Evolutionary conservation across 345 rosid species (phyloP), one percentile per base, ranked within the genome.

Genomic region (Populus tremula): DNA sequence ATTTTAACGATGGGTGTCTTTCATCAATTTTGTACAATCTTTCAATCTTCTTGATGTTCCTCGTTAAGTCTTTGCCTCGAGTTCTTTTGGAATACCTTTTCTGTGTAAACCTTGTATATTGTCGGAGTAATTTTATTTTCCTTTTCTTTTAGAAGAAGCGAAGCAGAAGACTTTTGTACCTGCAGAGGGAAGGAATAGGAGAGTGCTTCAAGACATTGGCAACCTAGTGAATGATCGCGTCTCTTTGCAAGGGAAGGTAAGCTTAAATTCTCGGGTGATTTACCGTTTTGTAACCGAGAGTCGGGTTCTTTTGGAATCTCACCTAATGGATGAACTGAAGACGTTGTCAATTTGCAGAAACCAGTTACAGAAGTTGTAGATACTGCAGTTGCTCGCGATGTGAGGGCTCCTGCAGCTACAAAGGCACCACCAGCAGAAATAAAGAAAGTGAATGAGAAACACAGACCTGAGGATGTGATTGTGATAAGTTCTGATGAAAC

Each of bases 151-250:
- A 89, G 92, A 79, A 4, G 95, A 85, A 72, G 75, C 79, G 41
- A 90, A 86, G 76, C 87, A 80, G 81, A 94, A 86, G 81, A 86
- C 84, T 73, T 3, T 81, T 2, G 84, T 74, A 12, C 36, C 69
- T 16, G 90, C 76, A 75, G 87, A 89, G 31, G 91, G 85, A 76
- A 86, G 87, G 76, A 87, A 85, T 67, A 84, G 92, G 36, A 85
- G 89, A 70, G 96, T 80, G 78, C 97, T 94, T 78, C 83, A 89
- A 86, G 94, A 91, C 65, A 94, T 92, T 53, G 96, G 98, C 41
- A 94, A 94, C 84, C 78, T 90, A 10, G 92, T 86, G 41, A 75
- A 41, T 35, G 93, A 81, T 69, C 81, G 85, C 21, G 88, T 78
- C 2, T 80, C 41, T 29, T 16, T 68, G 45, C 84, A 73, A 43